A percentile compares a stretch with the other conserved stretches of the same genome.
Evolutionary conservation across 2,329 filamentous ascomycete species (phyloP).

Genomic region (Fonsecaea erecta): DNA sequence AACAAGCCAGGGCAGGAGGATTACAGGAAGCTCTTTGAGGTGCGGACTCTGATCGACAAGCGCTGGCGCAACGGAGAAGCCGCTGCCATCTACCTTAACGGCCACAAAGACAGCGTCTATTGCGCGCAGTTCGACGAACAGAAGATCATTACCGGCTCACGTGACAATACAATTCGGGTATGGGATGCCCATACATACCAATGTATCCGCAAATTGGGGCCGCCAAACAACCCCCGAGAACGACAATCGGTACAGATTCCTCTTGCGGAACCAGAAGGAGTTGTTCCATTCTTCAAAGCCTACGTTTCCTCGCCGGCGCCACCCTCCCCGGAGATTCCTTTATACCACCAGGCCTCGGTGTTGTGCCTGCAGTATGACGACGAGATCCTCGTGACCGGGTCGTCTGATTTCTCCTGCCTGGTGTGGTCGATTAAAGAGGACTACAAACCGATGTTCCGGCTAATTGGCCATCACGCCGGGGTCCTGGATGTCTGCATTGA

Average conservation of each 20-base stretch:
- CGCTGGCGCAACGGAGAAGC: conserved; percentile 82
- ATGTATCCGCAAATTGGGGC: conserved; percentile 83
- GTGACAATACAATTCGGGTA: conserved; percentile 91
- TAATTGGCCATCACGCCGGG: conserved; percentile 79
- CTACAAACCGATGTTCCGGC: conserved; percentile 78
- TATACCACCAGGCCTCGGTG: conserved; percentile 87
- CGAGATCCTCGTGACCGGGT: conserved; percentile 90
- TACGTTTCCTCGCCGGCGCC: conserved; percentile 54
- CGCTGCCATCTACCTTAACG: conserved; percentile 84
- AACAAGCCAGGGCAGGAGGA: conserved; percentile 68
- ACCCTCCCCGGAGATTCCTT: conserved; percentile 33
- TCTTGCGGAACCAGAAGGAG: conserved; percentile 44
- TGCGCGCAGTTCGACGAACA: conserved; percentile 98
- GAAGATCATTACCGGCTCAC: conserved; percentile 95
- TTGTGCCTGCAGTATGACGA: conserved; percentile 95
- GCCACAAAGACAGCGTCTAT: conserved; percentile 95
- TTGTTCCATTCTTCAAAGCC: conserved; percentile 53
- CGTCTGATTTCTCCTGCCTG: conserved; percentile 88
- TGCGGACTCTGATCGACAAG: conserved; percentile 73
- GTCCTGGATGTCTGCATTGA: conserved; percentile 95
- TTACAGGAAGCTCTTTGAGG: conserved; percentile 84
- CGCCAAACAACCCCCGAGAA: conserved; percentile 65
- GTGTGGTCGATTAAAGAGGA: conserved; percentile 81
- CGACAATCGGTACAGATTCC: conserved; percentile 59
- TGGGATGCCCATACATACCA: conserved; percentile 92